These are phyloP conservation scores for Trichoderma simmonsii DNA, from an alignment of 2,329 filamentous ascomycete genomes.

Conservation along the genomic window DNA sequence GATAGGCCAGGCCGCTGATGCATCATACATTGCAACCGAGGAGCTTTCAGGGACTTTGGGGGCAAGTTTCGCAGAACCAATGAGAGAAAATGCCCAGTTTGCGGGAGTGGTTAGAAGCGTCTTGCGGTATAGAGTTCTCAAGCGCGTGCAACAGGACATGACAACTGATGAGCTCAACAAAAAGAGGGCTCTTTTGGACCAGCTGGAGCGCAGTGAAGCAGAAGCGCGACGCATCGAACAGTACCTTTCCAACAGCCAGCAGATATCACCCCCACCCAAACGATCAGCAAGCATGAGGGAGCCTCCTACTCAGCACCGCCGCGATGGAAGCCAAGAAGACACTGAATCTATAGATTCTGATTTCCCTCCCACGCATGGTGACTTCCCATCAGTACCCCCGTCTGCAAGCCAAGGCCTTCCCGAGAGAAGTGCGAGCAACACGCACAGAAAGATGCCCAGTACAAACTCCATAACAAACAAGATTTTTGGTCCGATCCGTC, in stretches of 20 bases:
- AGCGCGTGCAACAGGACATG: constrained; percentile 96
- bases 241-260: constrained; percentile 74
- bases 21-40: constrained; percentile 92
- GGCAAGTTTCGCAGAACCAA: constrained; percentile 92
- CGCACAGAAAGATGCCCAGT: constrained; percentile 77
- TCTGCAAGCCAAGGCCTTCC: constrained; percentile 72
- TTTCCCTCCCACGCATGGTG: constrained; percentile 85
- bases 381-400: constrained; percentile 59
- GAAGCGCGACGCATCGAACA: constrained; percentile 93
- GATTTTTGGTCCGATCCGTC: constrained; percentile 91
- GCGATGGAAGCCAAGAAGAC: constrained; percentile 65
- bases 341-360: constrained; percentile 92
- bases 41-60: constrained; percentile 86
- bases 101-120: constrained; percentile 89
- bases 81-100: constrained; percentile 97
- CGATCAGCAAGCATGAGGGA: constrained; percentile 63
- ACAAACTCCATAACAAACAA: constrained; percentile 90
- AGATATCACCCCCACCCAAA: constrained; percentile 57
- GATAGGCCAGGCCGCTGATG: constrained; percentile 89
- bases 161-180: constrained; percentile 89
- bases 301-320: constrained; percentile 45
- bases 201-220: constrained; percentile 87
- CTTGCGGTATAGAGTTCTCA: constrained; percentile 83
- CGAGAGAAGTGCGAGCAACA: constrained; percentile 45
- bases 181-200: constrained; percentile 77